A percentile compares a stretch with the other conserved stretches of the same genome.
These are phyloP conservation scores for Phytophthora hybrid DNA, from an alignment of 352 stramenopile species.

Conservation along the genomic window DNA sequence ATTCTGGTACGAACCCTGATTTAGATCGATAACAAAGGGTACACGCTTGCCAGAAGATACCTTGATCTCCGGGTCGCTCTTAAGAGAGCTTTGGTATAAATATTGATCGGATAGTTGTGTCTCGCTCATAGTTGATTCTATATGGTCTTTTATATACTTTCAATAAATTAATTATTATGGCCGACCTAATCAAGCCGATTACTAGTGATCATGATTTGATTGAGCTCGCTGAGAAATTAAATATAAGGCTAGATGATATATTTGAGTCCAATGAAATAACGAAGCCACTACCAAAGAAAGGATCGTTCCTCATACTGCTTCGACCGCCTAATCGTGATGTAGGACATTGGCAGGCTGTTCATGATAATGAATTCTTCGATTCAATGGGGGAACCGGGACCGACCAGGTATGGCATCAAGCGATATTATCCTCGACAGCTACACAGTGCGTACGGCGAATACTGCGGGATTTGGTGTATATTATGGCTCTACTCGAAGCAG, in stretches of 20 bases:
- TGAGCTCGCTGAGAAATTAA: neutral
- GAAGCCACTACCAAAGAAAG: neutral
- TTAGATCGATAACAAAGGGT: conserved; percentile 4
- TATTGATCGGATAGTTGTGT: no score
- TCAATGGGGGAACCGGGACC: neutral
- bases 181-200: neutral
- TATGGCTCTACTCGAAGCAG: conserved; percentile 17
- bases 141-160: neutral
- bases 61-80: neutral
- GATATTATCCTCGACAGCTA: conserved; percentile 16
- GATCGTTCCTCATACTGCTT: neutral
- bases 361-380: neutral
- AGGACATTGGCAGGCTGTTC: neutral
- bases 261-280: neutral
- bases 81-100: neutral
- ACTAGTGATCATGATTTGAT: neutral
- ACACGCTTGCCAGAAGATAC: neutral
- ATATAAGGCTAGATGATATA: neutral
- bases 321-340: neutral
- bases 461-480: conserved; percentile 7
- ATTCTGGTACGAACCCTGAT: conserved; percentile 8
- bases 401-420: neutral
- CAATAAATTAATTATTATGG: no score
- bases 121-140: neutral
- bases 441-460: conserved; percentile 11